Conservation (phyloP, 192 early-diverging fungal genomes). For the Umbelopsis sp. region DNA sequence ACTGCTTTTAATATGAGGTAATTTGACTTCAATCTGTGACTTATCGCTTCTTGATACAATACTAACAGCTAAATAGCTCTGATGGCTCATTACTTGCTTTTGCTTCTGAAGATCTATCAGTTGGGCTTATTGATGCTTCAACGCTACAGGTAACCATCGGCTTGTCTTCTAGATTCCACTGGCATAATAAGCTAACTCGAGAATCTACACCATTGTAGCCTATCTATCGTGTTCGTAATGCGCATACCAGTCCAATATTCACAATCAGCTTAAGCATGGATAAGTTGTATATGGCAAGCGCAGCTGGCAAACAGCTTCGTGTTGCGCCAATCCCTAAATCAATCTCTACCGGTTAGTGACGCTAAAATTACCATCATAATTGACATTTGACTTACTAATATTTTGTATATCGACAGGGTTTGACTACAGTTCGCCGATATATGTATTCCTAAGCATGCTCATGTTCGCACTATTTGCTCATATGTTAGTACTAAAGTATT, state of each 20-base stretch:
- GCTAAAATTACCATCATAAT: no score
- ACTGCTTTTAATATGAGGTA: conserved; percentile 14
- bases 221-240: neutral
- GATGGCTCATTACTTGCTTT: neutral
- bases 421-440: conserved; percentile 5
- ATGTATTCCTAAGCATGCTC: conserved; percentile 10
- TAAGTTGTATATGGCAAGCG: neutral
- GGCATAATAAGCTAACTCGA: neutral
- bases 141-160: neutral
- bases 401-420: neutral
- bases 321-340: neutral
- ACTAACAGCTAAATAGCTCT: neutral
- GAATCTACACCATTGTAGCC: neutral
- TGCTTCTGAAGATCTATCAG: neutral
- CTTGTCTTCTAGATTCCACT: no score
- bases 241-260: neutral
- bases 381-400: neutral
- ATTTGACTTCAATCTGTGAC: neutral
- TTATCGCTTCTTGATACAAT: no score
- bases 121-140: conserved; percentile 3
- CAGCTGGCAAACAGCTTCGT: conserved; percentile 7
- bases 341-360: neutral
- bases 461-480: conserved; percentile 13
- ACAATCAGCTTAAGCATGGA: neutral
- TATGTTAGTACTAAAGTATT: conserved; percentile 9